Percentiles rank a stretch among this genome's conserved stretches.
These are phyloP conservation scores for Sporothrix inflata DNA, from an alignment of 2,329 filamentous ascomycete species.

Conservation along the genomic window DNA sequence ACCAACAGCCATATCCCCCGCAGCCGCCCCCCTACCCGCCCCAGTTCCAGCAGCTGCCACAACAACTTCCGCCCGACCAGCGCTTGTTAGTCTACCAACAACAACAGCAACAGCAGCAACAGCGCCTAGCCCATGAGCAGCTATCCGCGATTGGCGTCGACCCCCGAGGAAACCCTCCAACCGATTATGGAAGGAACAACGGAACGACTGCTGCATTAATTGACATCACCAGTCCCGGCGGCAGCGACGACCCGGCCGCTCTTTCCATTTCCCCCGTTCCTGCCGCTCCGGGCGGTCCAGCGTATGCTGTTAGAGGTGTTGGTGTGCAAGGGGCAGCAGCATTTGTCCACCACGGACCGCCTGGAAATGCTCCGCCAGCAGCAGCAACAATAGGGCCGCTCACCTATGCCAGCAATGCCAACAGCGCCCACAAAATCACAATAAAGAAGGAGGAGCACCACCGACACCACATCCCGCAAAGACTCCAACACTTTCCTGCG, in stretches of 20 bases:
- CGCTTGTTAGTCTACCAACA: conserved; percentile 20
- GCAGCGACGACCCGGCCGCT: conserved; percentile 1
- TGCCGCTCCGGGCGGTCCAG: conserved; percentile 3
- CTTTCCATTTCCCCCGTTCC: conserved; percentile 11
- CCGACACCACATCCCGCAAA: not conserved
- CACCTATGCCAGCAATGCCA: not conserved
- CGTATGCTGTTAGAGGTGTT: not conserved
- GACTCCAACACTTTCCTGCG: not conserved
- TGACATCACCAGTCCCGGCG: too few species aligned
- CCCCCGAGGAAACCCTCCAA: too few species aligned
- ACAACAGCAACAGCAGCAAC: conserved; percentile 33
- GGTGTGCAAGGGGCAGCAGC: not conserved
- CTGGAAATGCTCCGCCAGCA: conserved; percentile 16
- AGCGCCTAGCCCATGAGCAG: not conserved
- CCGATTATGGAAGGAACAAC: conserved; percentile 9
- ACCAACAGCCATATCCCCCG: not conserved
- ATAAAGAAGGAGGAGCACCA: conserved; percentile 10
- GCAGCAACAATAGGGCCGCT: conserved; percentile 13
- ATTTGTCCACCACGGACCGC: not conserved
- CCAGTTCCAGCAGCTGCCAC: conserved; percentile 20
- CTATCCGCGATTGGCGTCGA: not conserved
- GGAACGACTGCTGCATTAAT: not conserved
- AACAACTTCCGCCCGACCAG: conserved; percentile 16
- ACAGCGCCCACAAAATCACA: not conserved
- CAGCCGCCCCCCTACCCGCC: not conserved